These are phyloP conservation scores for Allium sativum DNA, from an alignment of 106 monocot species.

Conservation along the genomic window DNA sequence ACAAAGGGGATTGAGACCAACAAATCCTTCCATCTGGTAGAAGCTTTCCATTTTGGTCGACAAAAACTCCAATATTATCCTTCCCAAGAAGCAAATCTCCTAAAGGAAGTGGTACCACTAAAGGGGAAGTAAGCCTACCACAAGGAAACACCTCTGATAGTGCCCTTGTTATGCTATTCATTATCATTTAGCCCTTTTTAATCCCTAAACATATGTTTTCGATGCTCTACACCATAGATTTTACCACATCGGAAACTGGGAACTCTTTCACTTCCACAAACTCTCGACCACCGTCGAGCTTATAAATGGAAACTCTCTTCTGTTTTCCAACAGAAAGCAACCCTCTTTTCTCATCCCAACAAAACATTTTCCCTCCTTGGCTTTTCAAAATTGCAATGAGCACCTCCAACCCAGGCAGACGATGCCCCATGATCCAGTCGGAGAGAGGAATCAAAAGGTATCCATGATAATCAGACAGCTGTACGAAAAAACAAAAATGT, in stretches of 20 bases:
- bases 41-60: constrained; percentile 99
- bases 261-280: constrained; percentile 97
- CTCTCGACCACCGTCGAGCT: constrained; percentile 86
- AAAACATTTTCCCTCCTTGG: constrained; percentile 65
- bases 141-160: constrained; percentile 73
- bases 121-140: constrained; percentile 78
- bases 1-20: constrained; percentile 83
- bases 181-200: constrained; percentile 79
- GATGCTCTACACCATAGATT: constrained; percentile 94
- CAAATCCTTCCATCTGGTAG: constrained; percentile 88
- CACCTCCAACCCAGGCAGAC: constrained; percentile 78
- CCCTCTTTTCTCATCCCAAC: constrained; percentile 84
- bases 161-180: constrained; percentile 76
- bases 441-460: constrained; percentile 78
- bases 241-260: constrained; percentile 68
- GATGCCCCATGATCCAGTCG: constrained; percentile 77
- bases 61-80: constrained; percentile 99
- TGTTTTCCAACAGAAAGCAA: constrained; percentile 71
- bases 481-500: neutral
- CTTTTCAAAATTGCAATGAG: constrained; percentile 72
- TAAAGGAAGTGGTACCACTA: constrained; percentile 72
- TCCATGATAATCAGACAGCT: neutral
- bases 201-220: constrained; percentile 98
- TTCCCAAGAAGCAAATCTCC: constrained; percentile 89
- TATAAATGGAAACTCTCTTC: constrained; percentile 63